These are phyloP conservation scores for Annulohypoxylon nitens DNA, from an alignment of 495 filamentous ascomycete genomes.

Conservation along the genomic window DNA sequence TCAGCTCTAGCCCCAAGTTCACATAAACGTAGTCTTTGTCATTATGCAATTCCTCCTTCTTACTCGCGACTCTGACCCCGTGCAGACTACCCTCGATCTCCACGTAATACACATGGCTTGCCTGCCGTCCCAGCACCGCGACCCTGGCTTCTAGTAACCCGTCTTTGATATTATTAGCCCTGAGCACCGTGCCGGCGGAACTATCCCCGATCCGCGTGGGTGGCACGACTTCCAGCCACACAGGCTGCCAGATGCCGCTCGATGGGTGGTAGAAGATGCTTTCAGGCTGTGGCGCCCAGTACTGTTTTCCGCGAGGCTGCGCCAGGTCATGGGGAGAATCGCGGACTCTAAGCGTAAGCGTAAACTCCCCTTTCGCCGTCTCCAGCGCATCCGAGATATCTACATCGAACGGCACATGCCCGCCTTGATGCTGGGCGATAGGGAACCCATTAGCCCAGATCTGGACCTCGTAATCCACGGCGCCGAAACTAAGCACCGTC, in stretches of 20 bases:
- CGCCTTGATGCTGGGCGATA: slow-evolving; percentile 67
- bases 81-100: slow-evolving; percentile 52
- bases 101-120: slow-evolving; percentile 48
- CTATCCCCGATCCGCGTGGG: slow-evolving; percentile 53
- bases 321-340: slow-evolving; percentile 66
- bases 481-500: slow-evolving; percentile 69
- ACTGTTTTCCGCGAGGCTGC: slow-evolving; percentile 61
- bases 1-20: slow-evolving; percentile 61
- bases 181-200: slow-evolving; percentile 49
- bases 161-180: slow-evolving; percentile 47
- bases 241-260: slow-evolving; percentile 73
- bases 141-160: slow-evolving; percentile 48
- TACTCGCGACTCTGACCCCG: slow-evolving; percentile 50
- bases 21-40: slow-evolving; percentile 60
- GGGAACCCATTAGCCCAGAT: slow-evolving; percentile 68
- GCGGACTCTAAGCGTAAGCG: slow-evolving; percentile 48
- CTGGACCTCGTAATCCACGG: slow-evolving; percentile 72
- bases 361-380: slow-evolving; percentile 36
- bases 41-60: slow-evolving; percentile 46
- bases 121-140: slow-evolving; percentile 45
- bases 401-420: slow-evolving; percentile 69
- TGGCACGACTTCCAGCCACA: slow-evolving; percentile 71
- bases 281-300: slow-evolving; percentile 62
- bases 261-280: slow-evolving; percentile 74
- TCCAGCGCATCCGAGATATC: slow-evolving; percentile 66